Percentiles rank a stretch among this genome's conserved stretches.
Conservation (phyloP, 1,284 basidiomycete species). For the Gastroboletus turbinatus region DNA sequence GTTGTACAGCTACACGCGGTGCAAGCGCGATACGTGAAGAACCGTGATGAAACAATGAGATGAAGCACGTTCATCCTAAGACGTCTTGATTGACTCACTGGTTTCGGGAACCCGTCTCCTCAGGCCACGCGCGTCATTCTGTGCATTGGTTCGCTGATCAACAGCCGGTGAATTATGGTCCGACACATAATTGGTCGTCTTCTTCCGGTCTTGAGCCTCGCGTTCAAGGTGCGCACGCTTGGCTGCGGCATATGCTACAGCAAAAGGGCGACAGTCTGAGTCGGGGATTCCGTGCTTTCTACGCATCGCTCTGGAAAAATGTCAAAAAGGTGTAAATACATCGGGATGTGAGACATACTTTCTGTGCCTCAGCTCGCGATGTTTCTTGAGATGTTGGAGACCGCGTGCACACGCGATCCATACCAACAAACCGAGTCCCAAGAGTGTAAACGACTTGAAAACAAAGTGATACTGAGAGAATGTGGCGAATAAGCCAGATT, state of each 20-base stretch:
- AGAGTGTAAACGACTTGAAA: slow-evolving; percentile 39
- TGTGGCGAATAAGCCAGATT: slow-evolving; percentile 26
- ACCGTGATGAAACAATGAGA: slow-evolving; percentile 27
- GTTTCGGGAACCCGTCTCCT: slow-evolving; percentile 35
- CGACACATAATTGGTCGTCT: slow-evolving; percentile 26
- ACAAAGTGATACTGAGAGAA: slow-evolving; percentile 38
- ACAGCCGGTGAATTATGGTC: slow-evolving; percentile 22
- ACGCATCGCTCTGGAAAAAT: slow-evolving; percentile 49
- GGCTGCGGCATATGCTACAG: slow-evolving; percentile 77
- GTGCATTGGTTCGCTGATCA: slow-evolving; percentile 31
- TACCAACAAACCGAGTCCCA: slow-evolving; percentile 37
- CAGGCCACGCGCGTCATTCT: slow-evolving; percentile 27
- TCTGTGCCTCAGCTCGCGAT: slow-evolving; percentile 58
- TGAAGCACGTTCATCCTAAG: slow-evolving; percentile 24
- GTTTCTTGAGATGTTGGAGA: slow-evolving; percentile 46
- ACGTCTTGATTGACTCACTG: slow-evolving; percentile 32
- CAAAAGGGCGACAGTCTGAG: slow-evolving; percentile 74
- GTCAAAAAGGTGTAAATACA: slow-evolving; percentile 12
- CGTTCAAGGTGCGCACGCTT: slow-evolving; percentile 49
- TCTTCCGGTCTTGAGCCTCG: slow-evolving; percentile 38
- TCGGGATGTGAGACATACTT: slow-evolving; percentile 44
- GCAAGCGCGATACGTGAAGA: slow-evolving; percentile 16
- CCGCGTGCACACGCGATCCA: slow-evolving; percentile 35
- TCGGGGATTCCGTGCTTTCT: slow-evolving; percentile 80
- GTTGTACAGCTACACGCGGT: slow-evolving; percentile 25